Conservation (phyloP, 768 basidiomycete genomes). For the Macrolepiota albuminosa region DNA sequence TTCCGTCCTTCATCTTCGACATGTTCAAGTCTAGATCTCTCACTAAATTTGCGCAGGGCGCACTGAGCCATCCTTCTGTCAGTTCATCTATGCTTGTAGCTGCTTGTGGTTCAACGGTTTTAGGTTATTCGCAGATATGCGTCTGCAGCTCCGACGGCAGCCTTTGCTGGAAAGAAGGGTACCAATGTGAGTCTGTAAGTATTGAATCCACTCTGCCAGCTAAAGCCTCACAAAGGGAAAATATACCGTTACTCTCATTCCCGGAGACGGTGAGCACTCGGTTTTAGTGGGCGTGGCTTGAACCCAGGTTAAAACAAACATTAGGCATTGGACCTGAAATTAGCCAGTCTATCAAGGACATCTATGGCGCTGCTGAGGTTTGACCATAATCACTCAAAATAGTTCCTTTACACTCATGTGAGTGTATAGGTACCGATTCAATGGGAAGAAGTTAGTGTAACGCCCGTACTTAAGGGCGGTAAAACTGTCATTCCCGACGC, state of each 20-base stretch:
- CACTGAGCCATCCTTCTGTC: conserved; percentile 47
- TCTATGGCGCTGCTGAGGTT: conserved; percentile 86
- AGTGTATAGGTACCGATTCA: conserved; percentile 81
- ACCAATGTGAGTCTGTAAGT: conserved; percentile 59
- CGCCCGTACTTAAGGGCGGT: conserved; percentile 88
- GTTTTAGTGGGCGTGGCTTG: conserved; percentile 1
- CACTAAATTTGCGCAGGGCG: conserved; percentile 49
- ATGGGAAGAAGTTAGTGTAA: conserved; percentile 99
- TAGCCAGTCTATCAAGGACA: conserved; percentile 90
- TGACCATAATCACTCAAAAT: conserved; percentile 7
- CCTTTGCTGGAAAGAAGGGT: conserved; percentile 87
- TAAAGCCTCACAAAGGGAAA: conserved; percentile 63
- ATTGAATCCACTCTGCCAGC: not conserved
- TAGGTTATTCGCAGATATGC: conserved; percentile 50
- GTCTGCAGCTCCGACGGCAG: conserved; percentile 77
- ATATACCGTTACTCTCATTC: conserved; percentile 94
- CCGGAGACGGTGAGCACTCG: conserved; percentile 77
- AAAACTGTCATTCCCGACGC: conserved; percentile 95
- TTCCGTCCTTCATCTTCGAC: conserved; percentile 19
- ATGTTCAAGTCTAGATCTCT: conserved; percentile 61
- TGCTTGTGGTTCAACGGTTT: conserved; percentile 7
- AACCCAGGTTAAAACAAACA: conserved; percentile 10
- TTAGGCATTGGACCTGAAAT: conserved; percentile 98
- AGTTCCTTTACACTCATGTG: not conserved
- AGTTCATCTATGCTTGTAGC: conserved; percentile 8